These are phyloP conservation scores for Vitis hybrid DNA, from an alignment of 177 flowering plant genomes.

Conservation along the genomic window DNA sequence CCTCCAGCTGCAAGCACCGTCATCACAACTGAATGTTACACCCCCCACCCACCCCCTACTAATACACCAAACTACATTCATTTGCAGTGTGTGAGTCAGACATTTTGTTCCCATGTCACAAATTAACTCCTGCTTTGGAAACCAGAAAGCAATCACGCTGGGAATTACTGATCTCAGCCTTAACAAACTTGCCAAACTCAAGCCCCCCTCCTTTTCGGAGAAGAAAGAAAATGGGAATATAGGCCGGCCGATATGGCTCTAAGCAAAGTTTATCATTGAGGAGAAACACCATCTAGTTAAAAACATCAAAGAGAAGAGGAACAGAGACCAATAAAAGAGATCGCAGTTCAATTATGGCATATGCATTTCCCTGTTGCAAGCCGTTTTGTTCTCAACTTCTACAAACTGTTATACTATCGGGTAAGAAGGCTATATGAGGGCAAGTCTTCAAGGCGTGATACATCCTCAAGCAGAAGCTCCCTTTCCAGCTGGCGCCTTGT, in stretches of 20 bases:
- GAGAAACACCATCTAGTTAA: conserved; percentile 6
- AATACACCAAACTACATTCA: too few species aligned
- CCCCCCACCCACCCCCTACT: too few species aligned
- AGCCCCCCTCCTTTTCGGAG: neutral
- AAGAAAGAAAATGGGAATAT: neutral
- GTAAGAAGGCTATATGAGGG: conserved; percentile 81
- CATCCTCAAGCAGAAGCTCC: conserved; percentile 77
- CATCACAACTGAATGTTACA: too few species aligned
- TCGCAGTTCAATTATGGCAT: neutral
- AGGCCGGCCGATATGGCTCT: neutral
- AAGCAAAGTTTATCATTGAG: conserved; percentile 3
- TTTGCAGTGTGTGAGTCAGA: too few species aligned
- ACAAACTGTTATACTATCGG: conserved; percentile 21
- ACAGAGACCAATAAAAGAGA: neutral
- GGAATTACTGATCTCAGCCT: neutral
- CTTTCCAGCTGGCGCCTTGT: conserved; percentile 85
- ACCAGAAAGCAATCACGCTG: neutral
- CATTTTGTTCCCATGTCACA: too few species aligned
- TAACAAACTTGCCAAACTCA: conserved; percentile 7
- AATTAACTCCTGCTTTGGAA: neutral
- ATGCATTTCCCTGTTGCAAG: neutral
- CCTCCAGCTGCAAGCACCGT: too few species aligned
- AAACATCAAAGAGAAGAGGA: neutral
- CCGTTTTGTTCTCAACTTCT: neutral
- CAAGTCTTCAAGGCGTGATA: conserved; percentile 74